Evolutionary conservation across 176 grass and related monocot species (phyloP).

Genomic region (Zea mays): DNA sequence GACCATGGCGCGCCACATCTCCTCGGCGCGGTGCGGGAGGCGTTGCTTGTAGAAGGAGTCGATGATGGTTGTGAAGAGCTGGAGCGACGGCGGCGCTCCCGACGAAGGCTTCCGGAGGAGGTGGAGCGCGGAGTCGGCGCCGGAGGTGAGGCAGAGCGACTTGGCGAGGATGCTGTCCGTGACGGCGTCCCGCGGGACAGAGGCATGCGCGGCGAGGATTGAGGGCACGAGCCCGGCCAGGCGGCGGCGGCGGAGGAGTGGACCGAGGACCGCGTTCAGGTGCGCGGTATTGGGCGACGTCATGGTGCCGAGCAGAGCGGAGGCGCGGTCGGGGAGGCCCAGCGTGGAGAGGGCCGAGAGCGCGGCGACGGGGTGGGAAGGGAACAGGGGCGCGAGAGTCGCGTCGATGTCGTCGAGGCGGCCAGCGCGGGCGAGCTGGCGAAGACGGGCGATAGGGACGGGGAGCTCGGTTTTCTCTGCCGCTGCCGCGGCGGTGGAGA

Average conservation of each 20-base stretch:
- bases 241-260: slow-evolving; percentile 49
- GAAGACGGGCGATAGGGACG: slow-evolving; percentile 24
- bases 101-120: slow-evolving; percentile 36
- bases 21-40: slow-evolving; percentile 50
- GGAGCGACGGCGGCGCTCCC: slow-evolving; percentile 31
- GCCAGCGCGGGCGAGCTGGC: slow-evolving; percentile 44
- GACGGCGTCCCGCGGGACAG: slow-evolving; percentile 28
- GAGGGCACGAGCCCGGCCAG: slow-evolving; percentile 31
- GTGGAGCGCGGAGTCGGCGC: slow-evolving; percentile 46
- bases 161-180: slow-evolving; percentile 53
- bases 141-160: slow-evolving; percentile 44
- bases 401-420: slow-evolving; percentile 44
- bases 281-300: slow-evolving; percentile 32
- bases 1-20: slow-evolving; percentile 57
- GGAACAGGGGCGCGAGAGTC: slow-evolving; percentile 36
- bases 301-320: slow-evolving; percentile 33
- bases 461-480: slow-evolving; percentile 7
- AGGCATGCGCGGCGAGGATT: slow-evolving; percentile 33
- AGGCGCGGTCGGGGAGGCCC: slow-evolving; percentile 46
- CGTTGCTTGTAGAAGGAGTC: slow-evolving; percentile 59
- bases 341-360: slow-evolving; percentile 42
- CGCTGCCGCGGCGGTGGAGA: neutral
- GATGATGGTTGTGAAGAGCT: slow-evolving; percentile 47
- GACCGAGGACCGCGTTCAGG: slow-evolving; percentile 45
- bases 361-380: slow-evolving; percentile 20